These are phyloP conservation scores for Hypoxylon cercidicola DNA, from an alignment of 495 filamentous ascomycete genomes.

Conservation along the genomic window DNA sequence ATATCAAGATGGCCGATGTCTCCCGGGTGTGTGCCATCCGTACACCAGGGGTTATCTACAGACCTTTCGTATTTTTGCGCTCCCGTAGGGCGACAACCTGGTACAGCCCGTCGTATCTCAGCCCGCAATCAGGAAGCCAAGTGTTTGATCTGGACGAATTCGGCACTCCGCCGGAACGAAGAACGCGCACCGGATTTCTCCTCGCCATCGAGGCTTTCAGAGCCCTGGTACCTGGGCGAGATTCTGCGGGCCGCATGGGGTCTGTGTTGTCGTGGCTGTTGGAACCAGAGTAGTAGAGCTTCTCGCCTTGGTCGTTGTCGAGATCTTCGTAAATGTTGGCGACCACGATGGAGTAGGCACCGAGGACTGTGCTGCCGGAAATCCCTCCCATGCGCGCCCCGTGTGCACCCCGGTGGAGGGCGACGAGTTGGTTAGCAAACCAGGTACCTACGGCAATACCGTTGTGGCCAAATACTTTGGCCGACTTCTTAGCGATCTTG, in stretches of 20 bases:
- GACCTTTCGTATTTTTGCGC: conserved; percentile 24
- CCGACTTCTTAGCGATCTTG: conserved; percentile 17
- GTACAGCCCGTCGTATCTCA: conserved; percentile 66
- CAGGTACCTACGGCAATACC: conserved; percentile 57
- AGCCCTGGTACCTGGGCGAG: conserved; percentile 48
- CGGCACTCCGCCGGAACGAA: conserved; percentile 48
- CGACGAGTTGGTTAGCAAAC: conserved; percentile 61
- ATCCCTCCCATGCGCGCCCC: conserved; percentile 59
- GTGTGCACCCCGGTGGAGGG: conserved; percentile 63
- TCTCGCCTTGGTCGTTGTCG: conserved; percentile 57
- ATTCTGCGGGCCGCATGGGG: conserved; percentile 10
- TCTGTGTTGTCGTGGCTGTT: conserved; percentile 46
- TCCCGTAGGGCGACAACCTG: conserved; percentile 41
- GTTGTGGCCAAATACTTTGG: conserved; percentile 59
- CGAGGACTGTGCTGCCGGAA: conserved; percentile 46
- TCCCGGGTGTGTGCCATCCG: too few relatives aligned
- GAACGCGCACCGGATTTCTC: conserved; percentile 55
- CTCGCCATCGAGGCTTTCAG: conserved; percentile 46
- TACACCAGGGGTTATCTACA: conserved; percentile 15
- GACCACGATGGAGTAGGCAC: conserved; percentile 59
- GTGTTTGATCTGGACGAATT: conserved; percentile 8
- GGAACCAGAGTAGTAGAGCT: conserved; percentile 59
- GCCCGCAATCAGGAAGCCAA: conserved; percentile 52
- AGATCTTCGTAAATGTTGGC: conserved; percentile 54
- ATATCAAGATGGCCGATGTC: too few relatives aligned